A percentile compares a stretch with the other conserved stretches of the same genome.
These are phyloP conservation scores for Ochromonas danica DNA, from an alignment of 108 stramenopile species.

Conservation along the genomic window DNA sequence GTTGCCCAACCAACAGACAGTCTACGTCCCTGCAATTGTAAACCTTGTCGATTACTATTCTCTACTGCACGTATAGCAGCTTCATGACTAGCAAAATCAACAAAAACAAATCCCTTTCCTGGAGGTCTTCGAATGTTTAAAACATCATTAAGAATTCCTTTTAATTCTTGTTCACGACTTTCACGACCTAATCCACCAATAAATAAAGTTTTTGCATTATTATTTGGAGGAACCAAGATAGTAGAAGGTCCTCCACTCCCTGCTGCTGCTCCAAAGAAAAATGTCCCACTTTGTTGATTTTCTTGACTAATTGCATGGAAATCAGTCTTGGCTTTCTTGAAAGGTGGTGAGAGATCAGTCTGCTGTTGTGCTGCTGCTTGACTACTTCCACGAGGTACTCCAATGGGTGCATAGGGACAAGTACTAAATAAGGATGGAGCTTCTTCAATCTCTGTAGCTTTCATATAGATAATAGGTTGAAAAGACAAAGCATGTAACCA, in stretches of 20 bases:
- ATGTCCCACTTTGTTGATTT: neutral
- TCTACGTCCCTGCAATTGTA: neutral
- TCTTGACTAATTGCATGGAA: too few species aligned
- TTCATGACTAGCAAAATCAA: slow-evolving; percentile 1
- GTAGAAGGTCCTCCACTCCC: neutral
- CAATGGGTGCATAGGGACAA: neutral
- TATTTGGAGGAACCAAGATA: neutral
- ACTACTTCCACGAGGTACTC: neutral
- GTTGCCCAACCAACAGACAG: neutral
- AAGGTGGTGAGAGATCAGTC: neutral
- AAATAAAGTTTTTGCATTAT: neutral
- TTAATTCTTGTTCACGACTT: neutral
- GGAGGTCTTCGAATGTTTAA: neutral
- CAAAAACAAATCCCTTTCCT: slow-evolving; percentile 19
- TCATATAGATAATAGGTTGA: neutral
- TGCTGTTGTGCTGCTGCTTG: neutral
- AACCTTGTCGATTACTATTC: neutral
- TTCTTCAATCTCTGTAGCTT: neutral
- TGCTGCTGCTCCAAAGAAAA: slow-evolving; percentile 14
- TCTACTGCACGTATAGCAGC: neutral
- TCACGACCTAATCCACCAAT: slow-evolving; percentile 12
- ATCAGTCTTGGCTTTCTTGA: neutral
- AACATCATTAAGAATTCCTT: neutral
- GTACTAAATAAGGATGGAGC: neutral
- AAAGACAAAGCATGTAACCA: slow-evolving; percentile 31